Evolutionary conservation across 192 early-diverging fungal species (phyloP), one percentile per base, ranked within the genome.

Genomic region (Backusella tarrabulga): DNA sequence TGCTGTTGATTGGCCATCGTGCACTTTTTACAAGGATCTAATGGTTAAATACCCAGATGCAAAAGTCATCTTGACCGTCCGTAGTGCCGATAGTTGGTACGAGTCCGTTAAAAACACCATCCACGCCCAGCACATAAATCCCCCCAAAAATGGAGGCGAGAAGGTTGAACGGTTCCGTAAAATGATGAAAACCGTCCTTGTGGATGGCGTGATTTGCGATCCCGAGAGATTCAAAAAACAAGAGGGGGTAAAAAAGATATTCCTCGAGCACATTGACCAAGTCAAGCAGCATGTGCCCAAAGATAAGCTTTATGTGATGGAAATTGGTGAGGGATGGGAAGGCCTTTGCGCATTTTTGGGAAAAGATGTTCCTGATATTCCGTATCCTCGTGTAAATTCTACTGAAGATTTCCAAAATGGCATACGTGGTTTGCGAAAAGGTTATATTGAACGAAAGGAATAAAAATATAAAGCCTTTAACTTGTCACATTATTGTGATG

Each of bases 71-170:
- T 44, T 73, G 29, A 74, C 78, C 2, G 35, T 42, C 6, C 66
- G 78, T 19, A 63, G 41, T 54, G 41, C 72, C 7, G 72, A 79
- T 41, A 71, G 41, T 4, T 79, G 78, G 78, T 79, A 79, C 36
- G 50, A 67, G 34, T 76, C 74, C n/a, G 54, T 44, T 38, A 14
- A 15, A 34, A 72, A 72, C 17, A 74, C 73, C 6, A 41, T 74
- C 1, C 12, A 19, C 8, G 26, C 67, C n/a, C 67, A 54, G 19
- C 50, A n/a, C 6, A 7, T 54, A 8, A 21, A 54, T 6, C 50
- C 50, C 17, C 19, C 11, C 0, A 15, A n/a, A 17, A 54, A n/a
- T 17, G n/a, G n/a, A n/a, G 50, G 6, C 4, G 50, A 54, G 50
- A 54, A 54, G 50, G 50, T 17, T 1, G 15, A 7, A n/a, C 4